These are phyloP conservation scores for Pterocarpus macrocarpus DNA, from an alignment of 306 rosid species.

Conservation along the genomic window DNA sequence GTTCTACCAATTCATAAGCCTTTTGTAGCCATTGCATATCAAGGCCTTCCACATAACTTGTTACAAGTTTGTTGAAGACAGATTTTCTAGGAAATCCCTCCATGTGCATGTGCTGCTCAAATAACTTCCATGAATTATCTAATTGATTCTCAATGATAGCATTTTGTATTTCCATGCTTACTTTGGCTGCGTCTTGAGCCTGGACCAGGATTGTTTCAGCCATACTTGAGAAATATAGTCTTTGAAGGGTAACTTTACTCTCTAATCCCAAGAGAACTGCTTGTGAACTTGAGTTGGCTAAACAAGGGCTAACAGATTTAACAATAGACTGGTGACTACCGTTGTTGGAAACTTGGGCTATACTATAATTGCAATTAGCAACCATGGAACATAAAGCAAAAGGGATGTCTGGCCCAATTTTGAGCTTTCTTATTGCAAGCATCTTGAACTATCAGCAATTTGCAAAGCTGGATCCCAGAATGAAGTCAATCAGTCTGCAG, in stretches of 20 bases:
- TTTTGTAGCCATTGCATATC: conserved; percentile 66
- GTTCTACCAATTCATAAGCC: conserved; percentile 81
- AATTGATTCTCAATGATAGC: conserved; percentile 63
- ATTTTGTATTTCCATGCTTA: conserved; percentile 67
- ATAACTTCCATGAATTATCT: conserved; percentile 76
- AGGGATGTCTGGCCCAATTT: conserved; percentile 40
- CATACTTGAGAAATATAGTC: conserved; percentile 54
- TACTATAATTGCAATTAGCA: conserved; percentile 43
- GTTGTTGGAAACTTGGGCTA: conserved; percentile 35
- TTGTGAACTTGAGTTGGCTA: conserved; percentile 39
- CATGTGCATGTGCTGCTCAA: conserved; percentile 77
- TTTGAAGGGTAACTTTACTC: conserved; percentile 36
- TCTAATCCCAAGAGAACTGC: conserved; percentile 37
- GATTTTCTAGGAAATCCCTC: conserved; percentile 89
- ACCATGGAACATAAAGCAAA: conserved; percentile 38
- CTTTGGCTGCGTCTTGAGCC: conserved; percentile 77
- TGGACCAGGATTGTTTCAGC: conserved; percentile 72
- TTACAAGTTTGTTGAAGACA: conserved; percentile 65
- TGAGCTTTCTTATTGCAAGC: conserved; percentile 52
- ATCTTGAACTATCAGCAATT: conserved; percentile 41
- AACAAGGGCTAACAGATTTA: conserved; percentile 49
- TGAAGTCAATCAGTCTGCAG: conserved; percentile 36
- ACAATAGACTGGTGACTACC: conserved; percentile 33
- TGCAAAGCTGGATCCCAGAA: conserved; percentile 25
- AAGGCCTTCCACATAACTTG: conserved; percentile 66